Evolutionary conservation across 441 rosid genomes (phyloP), one percentile per base, ranked within the genome.

Genomic region (Omphalea diandra): DNA sequence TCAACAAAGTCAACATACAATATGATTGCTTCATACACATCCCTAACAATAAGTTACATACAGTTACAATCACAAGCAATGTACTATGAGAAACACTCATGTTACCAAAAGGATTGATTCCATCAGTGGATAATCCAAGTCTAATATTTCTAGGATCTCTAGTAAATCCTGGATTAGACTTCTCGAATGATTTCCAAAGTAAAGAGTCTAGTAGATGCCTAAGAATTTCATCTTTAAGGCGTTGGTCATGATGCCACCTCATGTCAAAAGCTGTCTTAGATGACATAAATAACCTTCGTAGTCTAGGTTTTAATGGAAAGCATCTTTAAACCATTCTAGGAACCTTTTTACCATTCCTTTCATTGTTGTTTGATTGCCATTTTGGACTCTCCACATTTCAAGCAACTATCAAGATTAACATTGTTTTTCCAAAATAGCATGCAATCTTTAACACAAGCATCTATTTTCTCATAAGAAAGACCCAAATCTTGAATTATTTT

Each of bases 41-140:
- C n/a, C n/a, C n/a, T n/a, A 27, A 71, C 0, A 75, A 62, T 1
- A 72, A 17, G 18, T 75, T 75, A 17, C 75, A 79, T 4, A 31
- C 5, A 47, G 22, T 17, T 0, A 18, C 1, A 47, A 47, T 3
- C 22, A 47, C 53, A 17, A 4, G 53, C 53, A 20, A 47, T 0
- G 22, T 47, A 47, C 53, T 47, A 47, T 47, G 53, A 0, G 22
- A 17, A 47, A 47, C 22, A 47, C 53, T 47, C 53, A 47, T 47
- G n/a, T 47, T 18, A 3, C 53, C 53, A 47, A 47, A n/a, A n/a
- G n/a, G n/a, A n/a, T n/a, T n/a, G n/a, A n/a, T n/a, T n/a, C n/a
- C n/a, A n/a, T n/a, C n/a, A n/a, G n/a, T n/a, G n/a, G n/a, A n/a
- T n/a, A n/a, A n/a, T n/a, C n/a, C n/a, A n/a, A n/a, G n/a, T n/a